Evolutionary conservation across 768 basidiomycete genomes (phyloP).

Genomic region (Leccinum obscurum): DNA sequence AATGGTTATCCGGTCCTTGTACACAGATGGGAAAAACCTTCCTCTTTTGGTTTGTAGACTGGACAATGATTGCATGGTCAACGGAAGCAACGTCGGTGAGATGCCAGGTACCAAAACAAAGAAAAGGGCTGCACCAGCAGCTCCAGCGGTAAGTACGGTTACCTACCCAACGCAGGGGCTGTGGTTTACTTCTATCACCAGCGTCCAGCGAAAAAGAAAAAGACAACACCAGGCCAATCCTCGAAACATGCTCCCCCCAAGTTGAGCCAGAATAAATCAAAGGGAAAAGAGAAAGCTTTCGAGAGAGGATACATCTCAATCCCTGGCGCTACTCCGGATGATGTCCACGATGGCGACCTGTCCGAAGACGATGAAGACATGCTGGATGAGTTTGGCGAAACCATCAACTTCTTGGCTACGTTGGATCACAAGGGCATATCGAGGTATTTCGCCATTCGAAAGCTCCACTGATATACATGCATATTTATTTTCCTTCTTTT

Average conservation of each 20-base stretch:
- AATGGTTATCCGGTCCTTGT: no score
- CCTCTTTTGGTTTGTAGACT: conserved; percentile 15
- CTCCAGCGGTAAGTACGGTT: conserved; percentile 27
- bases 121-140: conserved; percentile 37
- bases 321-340: conserved; percentile 36
- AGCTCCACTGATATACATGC: neutral
- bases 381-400: conserved; percentile 61
- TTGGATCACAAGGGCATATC: conserved; percentile 82
- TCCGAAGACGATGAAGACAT: conserved; percentile 74
- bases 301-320: conserved; percentile 64
- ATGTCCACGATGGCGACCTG: conserved; percentile 41
- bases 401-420: conserved; percentile 63
- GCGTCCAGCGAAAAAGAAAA: conserved; percentile 61
- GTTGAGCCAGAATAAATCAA: conserved; percentile 36
- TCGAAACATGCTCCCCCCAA: conserved; percentile 19
- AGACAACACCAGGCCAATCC: conserved; percentile 39
- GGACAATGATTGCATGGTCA: neutral
- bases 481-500: conserved; percentile 5
- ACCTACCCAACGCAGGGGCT: neutral
- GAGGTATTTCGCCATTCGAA: conserved; percentile 48
- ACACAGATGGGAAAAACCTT: conserved; percentile 21
- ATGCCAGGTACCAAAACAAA: conserved; percentile 31
- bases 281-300: conserved; percentile 58
- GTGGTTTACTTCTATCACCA: conserved; percentile 17
- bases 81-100: neutral